These are phyloP conservation scores for Macrophomina tecta DNA, from an alignment of 2,329 filamentous ascomycete genomes.

Conservation along the genomic window DNA sequence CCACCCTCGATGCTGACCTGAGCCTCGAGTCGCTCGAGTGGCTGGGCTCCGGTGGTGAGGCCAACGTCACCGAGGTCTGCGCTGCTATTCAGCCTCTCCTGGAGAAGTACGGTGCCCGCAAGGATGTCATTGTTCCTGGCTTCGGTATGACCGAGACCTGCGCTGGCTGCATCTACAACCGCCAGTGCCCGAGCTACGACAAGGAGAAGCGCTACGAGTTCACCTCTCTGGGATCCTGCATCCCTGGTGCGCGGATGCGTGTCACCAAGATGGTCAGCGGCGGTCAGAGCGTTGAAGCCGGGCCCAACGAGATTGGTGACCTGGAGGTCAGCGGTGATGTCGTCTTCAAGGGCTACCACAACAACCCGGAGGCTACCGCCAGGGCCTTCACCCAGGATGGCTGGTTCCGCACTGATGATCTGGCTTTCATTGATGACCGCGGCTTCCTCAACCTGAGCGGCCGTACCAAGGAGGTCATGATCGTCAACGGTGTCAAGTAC, in stretches of 20 bases:
- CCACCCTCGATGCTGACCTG: constrained; percentile 17
- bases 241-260: constrained; percentile 50
- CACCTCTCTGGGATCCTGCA: constrained; percentile 48
- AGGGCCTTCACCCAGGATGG: constrained; percentile 34
- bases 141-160: constrained; percentile 63
- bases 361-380: constrained; percentile 39
- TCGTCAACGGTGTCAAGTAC: constrained; percentile 37
- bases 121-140: constrained; percentile 48
- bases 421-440: constrained; percentile 34
- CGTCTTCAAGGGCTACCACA: constrained; percentile 49
- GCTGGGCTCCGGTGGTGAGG: constrained; percentile 56
- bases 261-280: constrained; percentile 34
- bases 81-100: constrained; percentile 39
- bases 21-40: constrained; percentile 41
- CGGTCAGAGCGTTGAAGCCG: constrained; percentile 28
- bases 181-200: constrained; percentile 51
- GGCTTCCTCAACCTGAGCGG: constrained; percentile 34
- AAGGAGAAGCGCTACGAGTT: constrained; percentile 37
- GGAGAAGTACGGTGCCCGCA: constrained; percentile 37
- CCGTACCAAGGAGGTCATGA: constrained; percentile 36
- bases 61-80: constrained; percentile 48
- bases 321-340: constrained; percentile 37
- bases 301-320: constrained; percentile 33
- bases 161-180: constrained; percentile 55
- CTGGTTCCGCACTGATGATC: constrained; percentile 38